Conservation (phyloP, 1,284 basidiomycete species). For the Cryptococcus sp. region DNA sequence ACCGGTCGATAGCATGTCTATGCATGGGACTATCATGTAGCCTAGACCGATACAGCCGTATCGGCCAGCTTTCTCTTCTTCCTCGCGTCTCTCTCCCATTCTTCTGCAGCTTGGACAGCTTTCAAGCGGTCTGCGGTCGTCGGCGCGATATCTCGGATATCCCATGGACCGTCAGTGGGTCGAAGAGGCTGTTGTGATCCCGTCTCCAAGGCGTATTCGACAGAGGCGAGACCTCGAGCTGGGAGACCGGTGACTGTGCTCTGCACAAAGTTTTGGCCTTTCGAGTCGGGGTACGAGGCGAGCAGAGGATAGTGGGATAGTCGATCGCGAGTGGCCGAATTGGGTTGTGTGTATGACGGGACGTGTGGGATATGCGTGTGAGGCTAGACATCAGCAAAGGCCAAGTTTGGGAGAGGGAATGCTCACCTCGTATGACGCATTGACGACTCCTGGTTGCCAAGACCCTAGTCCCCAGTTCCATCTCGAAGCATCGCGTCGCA, state of each 20-base stretch:
- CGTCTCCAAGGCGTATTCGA: conserved; percentile 40
- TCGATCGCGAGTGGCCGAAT: conserved; percentile 14
- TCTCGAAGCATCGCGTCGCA: conserved; percentile 7
- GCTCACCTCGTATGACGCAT: conserved; percentile 37
- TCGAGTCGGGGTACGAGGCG: conserved; percentile 9
- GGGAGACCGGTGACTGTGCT: conserved; percentile 17
- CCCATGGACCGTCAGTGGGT: neutral
- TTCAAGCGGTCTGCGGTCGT: conserved; percentile 13
- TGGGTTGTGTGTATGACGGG: conserved; percentile 40
- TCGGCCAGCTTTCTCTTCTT: conserved; percentile 5
- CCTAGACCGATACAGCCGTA: neutral
- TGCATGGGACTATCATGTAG: neutral
- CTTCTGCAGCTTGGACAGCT: conserved; percentile 33
- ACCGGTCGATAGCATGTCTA: conserved; percentile 53
- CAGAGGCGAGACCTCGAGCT: conserved; percentile 32
- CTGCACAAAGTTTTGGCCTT: conserved; percentile 14
- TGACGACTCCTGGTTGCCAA: conserved; percentile 29
- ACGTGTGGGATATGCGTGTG: conserved; percentile 45
- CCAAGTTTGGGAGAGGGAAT: neutral
- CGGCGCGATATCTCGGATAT: conserved; percentile 5
- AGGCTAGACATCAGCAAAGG: conserved; percentile 19
- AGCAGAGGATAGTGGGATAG: conserved; percentile 32
- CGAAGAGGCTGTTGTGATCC: neutral
- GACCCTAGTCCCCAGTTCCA: conserved; percentile 17
- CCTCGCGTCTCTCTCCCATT: conserved; percentile 34